Evolutionary conservation across 805 yeast species (phyloP).

Genomic region (Yamadazyma nakazawae): DNA sequence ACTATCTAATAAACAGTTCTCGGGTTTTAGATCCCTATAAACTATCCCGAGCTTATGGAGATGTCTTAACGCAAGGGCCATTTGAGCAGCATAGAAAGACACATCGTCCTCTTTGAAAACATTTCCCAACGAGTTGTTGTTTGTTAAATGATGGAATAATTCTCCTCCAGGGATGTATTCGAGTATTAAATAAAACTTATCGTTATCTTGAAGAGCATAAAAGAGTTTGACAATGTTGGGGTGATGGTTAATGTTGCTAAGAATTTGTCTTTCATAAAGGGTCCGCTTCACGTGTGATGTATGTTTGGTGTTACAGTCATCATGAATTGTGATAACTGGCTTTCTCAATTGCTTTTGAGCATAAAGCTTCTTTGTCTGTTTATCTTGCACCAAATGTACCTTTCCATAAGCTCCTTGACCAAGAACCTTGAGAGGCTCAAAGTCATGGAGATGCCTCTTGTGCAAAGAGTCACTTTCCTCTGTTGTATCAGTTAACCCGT

Average conservation of each 20-base stretch:
- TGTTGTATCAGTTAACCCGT: slow-evolving; percentile 5
- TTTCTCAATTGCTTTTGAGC: slow-evolving; percentile 45
- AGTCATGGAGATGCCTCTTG: slow-evolving; percentile 26
- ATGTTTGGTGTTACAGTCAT: slow-evolving; percentile 21
- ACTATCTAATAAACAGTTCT: slow-evolving; percentile 41
- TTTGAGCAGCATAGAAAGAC: slow-evolving; percentile 42
- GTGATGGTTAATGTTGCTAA: slow-evolving; percentile 38
- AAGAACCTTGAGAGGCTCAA: slow-evolving; percentile 39
- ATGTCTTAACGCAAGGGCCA: slow-evolving; percentile 38
- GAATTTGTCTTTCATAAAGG: slow-evolving; percentile 37
- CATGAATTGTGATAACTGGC: slow-evolving; percentile 26
- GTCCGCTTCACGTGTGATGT: slow-evolving; percentile 34
- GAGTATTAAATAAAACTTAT: slow-evolving; percentile 39
- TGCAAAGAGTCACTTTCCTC: background rate
- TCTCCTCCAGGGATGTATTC: slow-evolving; percentile 47
- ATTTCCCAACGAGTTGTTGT: slow-evolving; percentile 20
- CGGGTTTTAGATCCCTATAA: slow-evolving; percentile 44
- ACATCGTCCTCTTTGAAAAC: slow-evolving; percentile 34
- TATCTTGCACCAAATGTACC: slow-evolving; percentile 40
- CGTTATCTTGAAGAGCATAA: slow-evolving; percentile 44
- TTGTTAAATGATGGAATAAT: slow-evolving; percentile 41
- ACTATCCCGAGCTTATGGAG: slow-evolving; percentile 39
- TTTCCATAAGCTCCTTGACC: slow-evolving; percentile 46
- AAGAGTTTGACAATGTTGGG: slow-evolving; percentile 43
- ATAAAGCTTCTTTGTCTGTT: slow-evolving; percentile 32